Base-by-base conservation (phyloP, 2,329 filamentous ascomycete genomes). In the Bretziella fagacearum region DNA sequence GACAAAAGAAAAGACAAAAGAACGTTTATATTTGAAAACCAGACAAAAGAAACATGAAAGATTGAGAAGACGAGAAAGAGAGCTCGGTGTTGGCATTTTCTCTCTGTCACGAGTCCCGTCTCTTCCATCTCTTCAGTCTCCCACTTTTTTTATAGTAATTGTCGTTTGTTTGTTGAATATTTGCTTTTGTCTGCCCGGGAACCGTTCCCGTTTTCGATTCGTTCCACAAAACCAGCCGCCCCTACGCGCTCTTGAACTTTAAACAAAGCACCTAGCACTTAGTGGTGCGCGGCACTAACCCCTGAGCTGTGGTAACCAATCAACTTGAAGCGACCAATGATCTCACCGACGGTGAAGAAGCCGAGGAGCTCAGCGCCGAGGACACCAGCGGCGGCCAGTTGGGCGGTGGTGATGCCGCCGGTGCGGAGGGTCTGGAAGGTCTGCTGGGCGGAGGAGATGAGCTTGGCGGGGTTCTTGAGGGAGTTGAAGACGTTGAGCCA, bases 331-430 rank as follows among this genome's bases (percentile, higher is more conserved):
- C 87, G 77, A 58, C 91, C 91, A 58, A 98, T 79, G 65, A 98
- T 96, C 74, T 96, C 87, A 54, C 91, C 91, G 47, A 96, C 77
- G 52, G 87, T 93, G 74, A 96, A 98, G 76, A 98, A 98, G 52
- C 91, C 91, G 55, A 98, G 67, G 44, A 85, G 74, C 69, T 98
- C 89, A 48, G 87, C 87, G 41, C 72, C 66, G 52, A 95, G 69
- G 51, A 98, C 82, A 56, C 82, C 84, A 51, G 73, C 81, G 46
- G 81, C 66, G 47, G 74, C 73, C 56, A 89, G 62, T 64, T 93
- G 80, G 56, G 77, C 71, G 55, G 66, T 69, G 63, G 76, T 81
- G 58, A 91, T 57, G 67, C 77, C 82, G 61, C 83, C 77, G 59
- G 83, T 60, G 55, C 63, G 63, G 57, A 65, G 58, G 54, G 81